These are phyloP conservation scores for Aspergillus chevalieri DNA, from an alignment of 2,329 filamentous ascomycete species.

Conservation along the genomic window DNA sequence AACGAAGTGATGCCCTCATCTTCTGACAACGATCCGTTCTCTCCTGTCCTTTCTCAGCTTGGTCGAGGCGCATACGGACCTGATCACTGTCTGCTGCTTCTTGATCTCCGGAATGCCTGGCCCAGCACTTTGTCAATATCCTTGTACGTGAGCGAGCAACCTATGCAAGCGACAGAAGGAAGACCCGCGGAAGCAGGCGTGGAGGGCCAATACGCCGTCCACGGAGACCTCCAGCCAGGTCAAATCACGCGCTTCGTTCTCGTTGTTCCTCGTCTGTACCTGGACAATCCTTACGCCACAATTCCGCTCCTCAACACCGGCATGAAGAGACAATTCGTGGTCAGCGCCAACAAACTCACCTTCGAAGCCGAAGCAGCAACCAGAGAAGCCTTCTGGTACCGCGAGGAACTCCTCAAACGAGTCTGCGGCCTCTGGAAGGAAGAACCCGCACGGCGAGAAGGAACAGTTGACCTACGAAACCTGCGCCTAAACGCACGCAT, in stretches of 20 bases:
- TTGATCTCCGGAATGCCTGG: slow-evolving; percentile 88
- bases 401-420: slow-evolving; percentile 68
- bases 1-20: slow-evolving; percentile 8
- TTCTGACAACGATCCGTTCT: slow-evolving; percentile 37
- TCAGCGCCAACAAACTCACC: slow-evolving; percentile 70
- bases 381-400: slow-evolving; percentile 86
- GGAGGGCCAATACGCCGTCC: slow-evolving; percentile 26
- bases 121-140: slow-evolving; percentile 67
- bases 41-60: slow-evolving; percentile 40
- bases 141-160: slow-evolving; percentile 43
- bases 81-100: slow-evolving; percentile 69
- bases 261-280: slow-evolving; percentile 66
- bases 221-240: slow-evolving; percentile 49
- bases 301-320: slow-evolving; percentile 76
- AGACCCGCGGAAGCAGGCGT: slow-evolving; percentile 13
- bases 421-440: slow-evolving; percentile 68
- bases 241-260: slow-evolving; percentile 68
- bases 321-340: slow-evolving; percentile 86
- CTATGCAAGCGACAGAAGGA: slow-evolving; percentile 5
- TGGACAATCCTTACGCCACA: slow-evolving; percentile 68
- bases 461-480: slow-evolving; percentile 68
- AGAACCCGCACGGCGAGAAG: slow-evolving; percentile 52
- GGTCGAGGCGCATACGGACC: slow-evolving; percentile 39
- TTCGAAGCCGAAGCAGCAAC: slow-evolving; percentile 71
- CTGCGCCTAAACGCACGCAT: slow-evolving; percentile 69